Conservation (phyloP, 805 yeast genomes). For the Candida rishiriensis region DNA sequence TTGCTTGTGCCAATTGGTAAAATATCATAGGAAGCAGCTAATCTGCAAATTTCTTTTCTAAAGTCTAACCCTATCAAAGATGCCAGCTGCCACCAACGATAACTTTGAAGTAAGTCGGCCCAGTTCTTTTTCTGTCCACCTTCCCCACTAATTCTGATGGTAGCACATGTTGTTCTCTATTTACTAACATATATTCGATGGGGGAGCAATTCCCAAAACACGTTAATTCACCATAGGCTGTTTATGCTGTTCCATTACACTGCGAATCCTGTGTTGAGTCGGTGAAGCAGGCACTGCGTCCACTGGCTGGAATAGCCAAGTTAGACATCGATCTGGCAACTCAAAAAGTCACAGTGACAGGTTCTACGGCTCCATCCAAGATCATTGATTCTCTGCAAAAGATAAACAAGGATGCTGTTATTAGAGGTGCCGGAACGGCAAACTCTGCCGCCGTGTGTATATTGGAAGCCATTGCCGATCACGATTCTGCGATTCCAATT, state of each 20-base stretch:
- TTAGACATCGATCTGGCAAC: slow-evolving; percentile 53
- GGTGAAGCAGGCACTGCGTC: slow-evolving; percentile 48
- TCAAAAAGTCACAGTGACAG: slow-evolving; percentile 64
- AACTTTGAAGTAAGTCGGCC: slow-evolving; percentile 19
- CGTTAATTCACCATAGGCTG: too few species aligned
- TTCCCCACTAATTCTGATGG: background rate
- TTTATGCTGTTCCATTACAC: slow-evolving; percentile 81
- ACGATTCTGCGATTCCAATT: slow-evolving; percentile 23
- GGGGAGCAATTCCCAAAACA: too few species aligned
- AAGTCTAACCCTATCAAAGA: background rate
- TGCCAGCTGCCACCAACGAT: slow-evolving; percentile 15
- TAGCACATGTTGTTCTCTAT: background rate
- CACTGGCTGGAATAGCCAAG: slow-evolving; percentile 45
- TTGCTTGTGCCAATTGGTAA: too few species aligned
- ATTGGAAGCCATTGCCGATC: slow-evolving; percentile 62
- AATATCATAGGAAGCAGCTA: too few species aligned
- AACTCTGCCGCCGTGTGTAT: slow-evolving; percentile 91
- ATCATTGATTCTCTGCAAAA: slow-evolving; percentile 64
- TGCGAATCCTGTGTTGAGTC: slow-evolving; percentile 69
- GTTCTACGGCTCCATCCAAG: slow-evolving; percentile 70
- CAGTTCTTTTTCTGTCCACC: background rate
- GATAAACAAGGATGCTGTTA: slow-evolving; percentile 84
- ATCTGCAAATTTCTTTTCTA: too few species aligned
- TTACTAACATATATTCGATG: too few species aligned
- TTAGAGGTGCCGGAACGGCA: slow-evolving; percentile 85